phyloP scores from a whole-genome alignment of 176 grass and related monocot species.

The Carex parvula region DNA sequence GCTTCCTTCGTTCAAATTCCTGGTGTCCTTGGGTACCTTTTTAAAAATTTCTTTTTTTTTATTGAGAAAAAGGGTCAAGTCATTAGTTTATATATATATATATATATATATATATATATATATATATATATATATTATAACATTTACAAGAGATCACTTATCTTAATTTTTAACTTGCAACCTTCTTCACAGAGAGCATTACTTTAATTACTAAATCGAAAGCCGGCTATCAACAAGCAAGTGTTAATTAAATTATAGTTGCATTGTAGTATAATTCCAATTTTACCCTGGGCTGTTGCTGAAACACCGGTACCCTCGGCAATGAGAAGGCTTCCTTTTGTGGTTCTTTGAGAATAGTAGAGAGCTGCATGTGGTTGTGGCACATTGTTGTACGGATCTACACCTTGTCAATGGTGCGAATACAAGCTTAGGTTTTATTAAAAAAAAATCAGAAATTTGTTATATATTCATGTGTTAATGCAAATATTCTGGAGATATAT shows the following conservation, averaged over 20 bases:
- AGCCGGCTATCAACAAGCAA: neutral
- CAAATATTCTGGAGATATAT: too few species aligned
- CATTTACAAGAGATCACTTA: too few species aligned
- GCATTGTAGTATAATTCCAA: neutral
- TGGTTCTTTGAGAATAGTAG: slow-evolving; percentile 34
- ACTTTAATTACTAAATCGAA: too few species aligned
- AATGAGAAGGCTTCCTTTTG: slow-evolving; percentile 31
- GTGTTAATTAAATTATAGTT: neutral
- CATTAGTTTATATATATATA: too few species aligned
- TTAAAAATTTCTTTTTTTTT: neutral
- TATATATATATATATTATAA: too few species aligned
- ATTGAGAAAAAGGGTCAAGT: too few species aligned
- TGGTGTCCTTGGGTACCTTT: slow-evolving; percentile 25
- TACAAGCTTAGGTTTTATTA: slow-evolving; percentile 3
- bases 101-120: too few species aligned
- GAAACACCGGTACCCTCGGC: slow-evolving; percentile 29
- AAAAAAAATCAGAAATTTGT: neutral
- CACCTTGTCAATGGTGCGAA: slow-evolving; percentile 29
- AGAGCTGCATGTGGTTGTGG: slow-evolving; percentile 18
- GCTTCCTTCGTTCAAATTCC: slow-evolving; percentile 15
- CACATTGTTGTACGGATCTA: slow-evolving; percentile 23
- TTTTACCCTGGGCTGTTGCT: slow-evolving; percentile 24
- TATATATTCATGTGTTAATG: too few species aligned
- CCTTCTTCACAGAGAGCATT: too few species aligned
- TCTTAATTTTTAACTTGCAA: too few species aligned